These are phyloP conservation scores for Penicillium antarcticum DNA, from an alignment of 495 filamentous ascomycete genomes.

Conservation along the genomic window DNA sequence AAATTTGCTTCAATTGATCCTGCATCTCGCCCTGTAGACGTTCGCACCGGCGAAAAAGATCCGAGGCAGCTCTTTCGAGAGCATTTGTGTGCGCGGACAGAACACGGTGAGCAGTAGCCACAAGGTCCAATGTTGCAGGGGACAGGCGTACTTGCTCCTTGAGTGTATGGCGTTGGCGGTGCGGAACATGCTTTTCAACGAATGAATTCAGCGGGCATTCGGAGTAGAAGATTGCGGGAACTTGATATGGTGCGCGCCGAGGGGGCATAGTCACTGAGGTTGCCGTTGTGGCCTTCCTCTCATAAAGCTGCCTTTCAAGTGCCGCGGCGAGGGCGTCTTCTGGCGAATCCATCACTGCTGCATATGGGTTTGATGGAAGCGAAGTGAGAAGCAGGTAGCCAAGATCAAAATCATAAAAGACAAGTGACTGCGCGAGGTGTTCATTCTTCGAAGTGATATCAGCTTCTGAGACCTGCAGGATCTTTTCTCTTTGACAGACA, in stretches of 20 bases:
- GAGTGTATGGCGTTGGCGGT: slow-evolving; percentile 57
- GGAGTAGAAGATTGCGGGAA: slow-evolving; percentile 60
- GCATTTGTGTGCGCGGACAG: slow-evolving; percentile 69
- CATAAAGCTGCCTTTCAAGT: slow-evolving; percentile 29
- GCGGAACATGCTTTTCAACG: slow-evolving; percentile 56
- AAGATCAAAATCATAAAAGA: slow-evolving; percentile 68
- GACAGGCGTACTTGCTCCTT: slow-evolving; percentile 73
- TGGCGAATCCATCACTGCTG: slow-evolving; percentile 65
- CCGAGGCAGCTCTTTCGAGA: slow-evolving; percentile 70
- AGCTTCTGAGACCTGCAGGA: slow-evolving; percentile 49
- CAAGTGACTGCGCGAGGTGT: slow-evolving; percentile 57
- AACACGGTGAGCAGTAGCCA: slow-evolving; percentile 73
- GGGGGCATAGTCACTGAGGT: slow-evolving; percentile 25
- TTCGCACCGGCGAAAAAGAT: slow-evolving; percentile 77
- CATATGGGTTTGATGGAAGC: slow-evolving; percentile 59
- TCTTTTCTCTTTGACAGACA: slow-evolving; percentile 57
- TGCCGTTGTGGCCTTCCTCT: slow-evolving; percentile 17
- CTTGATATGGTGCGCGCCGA: slow-evolving; percentile 67
- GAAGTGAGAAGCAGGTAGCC: slow-evolving; percentile 77
- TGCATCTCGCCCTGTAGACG: slow-evolving; percentile 66
- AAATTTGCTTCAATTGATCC: slow-evolving; percentile 65
- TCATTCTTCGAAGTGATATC: slow-evolving; percentile 26
- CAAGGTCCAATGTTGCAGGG: slow-evolving; percentile 67
- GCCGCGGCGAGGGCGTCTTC: slow-evolving; percentile 33
- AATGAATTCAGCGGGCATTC: slow-evolving; percentile 57